A percentile compares a stretch with the other conserved stretches of the same genome.
Evolutionary conservation across 1,284 basidiomycete genomes (phyloP).

Genomic region (Ganoderma lucidum): DNA sequence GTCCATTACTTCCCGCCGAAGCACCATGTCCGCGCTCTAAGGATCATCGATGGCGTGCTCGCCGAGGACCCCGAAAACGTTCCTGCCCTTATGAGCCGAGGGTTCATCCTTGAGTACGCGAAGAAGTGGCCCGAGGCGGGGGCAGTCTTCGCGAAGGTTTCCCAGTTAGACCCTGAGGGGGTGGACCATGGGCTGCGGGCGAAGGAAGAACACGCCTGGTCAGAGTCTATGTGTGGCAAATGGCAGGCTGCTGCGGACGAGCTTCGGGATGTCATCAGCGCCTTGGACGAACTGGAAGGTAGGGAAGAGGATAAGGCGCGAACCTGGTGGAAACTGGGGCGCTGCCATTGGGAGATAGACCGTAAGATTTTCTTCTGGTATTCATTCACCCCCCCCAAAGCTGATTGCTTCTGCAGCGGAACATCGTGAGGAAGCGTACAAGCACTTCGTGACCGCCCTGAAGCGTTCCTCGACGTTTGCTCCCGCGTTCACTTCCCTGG

Average conservation of each 20-base stretch:
- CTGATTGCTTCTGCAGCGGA: conserved; percentile 42
- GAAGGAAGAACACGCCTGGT: conserved; percentile 89
- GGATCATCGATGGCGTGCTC: conserved; percentile 80
- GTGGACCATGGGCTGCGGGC: conserved; percentile 68
- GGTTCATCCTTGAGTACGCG: conserved; percentile 74
- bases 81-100: conserved; percentile 77
- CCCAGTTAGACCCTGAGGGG: conserved; percentile 55
- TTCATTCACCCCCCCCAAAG: conserved; percentile 8
- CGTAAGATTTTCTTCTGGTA: conserved; percentile 52
- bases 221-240: conserved; percentile 67
- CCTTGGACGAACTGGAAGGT: conserved; percentile 62
- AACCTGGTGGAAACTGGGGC: conserved; percentile 87
- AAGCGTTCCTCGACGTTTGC: conserved; percentile 84
- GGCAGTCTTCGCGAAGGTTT: conserved; percentile 64
- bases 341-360: conserved; percentile 79
- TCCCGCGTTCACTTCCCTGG: conserved; percentile 93
- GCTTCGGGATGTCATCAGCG: conserved; percentile 67
- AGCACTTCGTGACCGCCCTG: conserved; percentile 85
- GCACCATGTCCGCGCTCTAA: conserved; percentile 83
- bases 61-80: conserved; percentile 67
- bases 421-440: conserved; percentile 72
- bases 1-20: conserved; percentile 92
- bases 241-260: conserved; percentile 60
- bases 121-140: conserved; percentile 79
- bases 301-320: conserved; percentile 71